A percentile compares a stretch with the other conserved stretches of the same genome.
Conservation (phyloP, 805 yeast genomes). For the Grigorovia transvaalensis region DNA sequence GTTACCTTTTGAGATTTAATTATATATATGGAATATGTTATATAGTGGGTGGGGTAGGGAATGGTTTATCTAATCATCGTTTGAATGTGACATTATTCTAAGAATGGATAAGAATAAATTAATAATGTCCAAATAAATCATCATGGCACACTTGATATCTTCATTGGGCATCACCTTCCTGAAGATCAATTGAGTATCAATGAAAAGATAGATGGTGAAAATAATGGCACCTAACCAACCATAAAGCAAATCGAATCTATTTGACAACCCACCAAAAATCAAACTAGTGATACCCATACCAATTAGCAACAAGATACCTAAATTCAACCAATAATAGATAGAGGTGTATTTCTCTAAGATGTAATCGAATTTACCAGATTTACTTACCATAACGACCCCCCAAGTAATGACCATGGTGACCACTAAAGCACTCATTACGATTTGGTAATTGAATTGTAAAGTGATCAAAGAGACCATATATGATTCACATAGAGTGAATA, state of each 20-base stretch:
- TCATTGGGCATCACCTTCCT: constrained; percentile 71
- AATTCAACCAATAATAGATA: constrained; percentile 31
- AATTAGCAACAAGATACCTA: constrained; percentile 55
- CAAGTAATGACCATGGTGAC: constrained; percentile 60
- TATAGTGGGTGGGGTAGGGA: background rate
- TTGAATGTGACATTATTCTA: constrained; percentile 38
- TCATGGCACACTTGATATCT: constrained; percentile 70
- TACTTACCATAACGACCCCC: constrained; percentile 69
- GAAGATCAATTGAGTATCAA: constrained; percentile 76
- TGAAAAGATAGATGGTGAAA: constrained; percentile 59
- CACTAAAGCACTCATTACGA: constrained; percentile 60
- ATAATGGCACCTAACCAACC: constrained; percentile 65
- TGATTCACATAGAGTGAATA: constrained; percentile 68
- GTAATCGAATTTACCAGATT: constrained; percentile 42
- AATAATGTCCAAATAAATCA: constrained; percentile 70
- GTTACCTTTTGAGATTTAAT: background rate
- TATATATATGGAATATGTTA: background rate
- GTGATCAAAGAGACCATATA: constrained; percentile 61
- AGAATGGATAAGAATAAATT: constrained; percentile 71
- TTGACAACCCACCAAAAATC: constrained; percentile 49
- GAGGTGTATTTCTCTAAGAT: constrained; percentile 27
- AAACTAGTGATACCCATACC: constrained; percentile 57
- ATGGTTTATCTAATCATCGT: constrained; percentile 13
- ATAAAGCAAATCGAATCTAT: constrained; percentile 54
- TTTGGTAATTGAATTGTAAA: constrained; percentile 47